Evolutionary conservation across 768 basidiomycete genomes (phyloP), one percentile per base, ranked within the genome.

Genomic region (Rubroboletus pulcherrimus): DNA sequence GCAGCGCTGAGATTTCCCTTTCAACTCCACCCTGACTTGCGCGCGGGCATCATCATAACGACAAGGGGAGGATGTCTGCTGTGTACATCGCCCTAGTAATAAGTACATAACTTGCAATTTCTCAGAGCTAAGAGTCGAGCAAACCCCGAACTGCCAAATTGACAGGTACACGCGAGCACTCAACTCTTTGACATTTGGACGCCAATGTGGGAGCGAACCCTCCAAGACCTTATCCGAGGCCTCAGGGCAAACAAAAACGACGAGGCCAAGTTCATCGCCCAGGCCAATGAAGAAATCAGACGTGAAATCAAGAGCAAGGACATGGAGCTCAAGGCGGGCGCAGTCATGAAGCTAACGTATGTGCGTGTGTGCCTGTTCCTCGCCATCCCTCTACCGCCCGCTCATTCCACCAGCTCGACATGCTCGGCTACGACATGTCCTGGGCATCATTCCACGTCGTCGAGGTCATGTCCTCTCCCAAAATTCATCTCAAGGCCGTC

Each of bases 381-480:
- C 45, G 14, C 35, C 49, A 4, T 19, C 21, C 49, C 43, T 15
- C 26, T 19, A 17, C 58, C 45, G 33, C 49, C 37, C 24, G 48
- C 55, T 61, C 51, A 64, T 57, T 9, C 31, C 57, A 17, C 43
- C 52, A 98, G 96, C 85, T 99, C 59, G 93, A 98, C 70, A 98
- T 99, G 97, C 74, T 99, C 50, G 97, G 87, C 51, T 93, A 88
- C 68, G 93, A 89, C 75, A 97, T 90, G 85, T 83, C 84, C 55
- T 97, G 93, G 85, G 95, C 95, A 43, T 91, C 97, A 8, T 99
- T 99, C 66, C 86, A 96, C 70, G 89, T 99, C 51, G 87, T 98
- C 7, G 97, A 99, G 68, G 93, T 96, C 70, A 99, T 99, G 97
- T 93, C 93, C 37, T 94, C 93, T 4, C 77, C 89, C 5, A 87